Evolutionary conservation across 2,329 filamentous ascomycete genomes (phyloP).

Genomic region (Leptographium wingfieldii): DNA sequence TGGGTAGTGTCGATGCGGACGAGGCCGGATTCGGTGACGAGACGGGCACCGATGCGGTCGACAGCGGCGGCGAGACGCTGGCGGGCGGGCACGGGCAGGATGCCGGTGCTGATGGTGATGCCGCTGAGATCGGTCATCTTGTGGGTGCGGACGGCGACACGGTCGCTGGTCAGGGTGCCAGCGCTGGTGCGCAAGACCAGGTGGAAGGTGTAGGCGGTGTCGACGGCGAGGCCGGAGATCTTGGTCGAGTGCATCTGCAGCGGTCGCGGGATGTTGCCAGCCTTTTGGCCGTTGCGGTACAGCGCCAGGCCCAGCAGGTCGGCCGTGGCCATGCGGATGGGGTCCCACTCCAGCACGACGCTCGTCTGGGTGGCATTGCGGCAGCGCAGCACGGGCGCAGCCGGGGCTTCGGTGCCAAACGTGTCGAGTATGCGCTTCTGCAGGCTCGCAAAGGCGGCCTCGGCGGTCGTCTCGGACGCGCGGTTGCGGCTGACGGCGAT

Average conservation of each 20-base stretch:
- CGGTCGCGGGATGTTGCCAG: slow-evolving; percentile 83
- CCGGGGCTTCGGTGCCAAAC: slow-evolving; percentile 71
- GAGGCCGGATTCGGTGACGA: slow-evolving; percentile 51
- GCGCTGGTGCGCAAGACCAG: slow-evolving; percentile 82
- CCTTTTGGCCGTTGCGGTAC: slow-evolving; percentile 93
- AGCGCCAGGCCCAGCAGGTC: slow-evolving; percentile 80
- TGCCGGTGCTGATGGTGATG: slow-evolving; percentile 84
- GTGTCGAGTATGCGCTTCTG: slow-evolving; percentile 78
- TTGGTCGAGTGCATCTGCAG: slow-evolving; percentile 87
- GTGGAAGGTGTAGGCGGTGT: slow-evolving; percentile 93
- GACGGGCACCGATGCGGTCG: slow-evolving; percentile 80
- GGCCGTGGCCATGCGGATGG: slow-evolving; percentile 82
- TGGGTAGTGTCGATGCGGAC: slow-evolving; percentile 97
- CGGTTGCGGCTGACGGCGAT: slow-evolving; percentile 88
- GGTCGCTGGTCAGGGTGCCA: slow-evolving; percentile 74
- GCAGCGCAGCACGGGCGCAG: slow-evolving; percentile 69
- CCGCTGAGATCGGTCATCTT: slow-evolving; percentile 97
- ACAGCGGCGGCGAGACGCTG: slow-evolving; percentile 65
- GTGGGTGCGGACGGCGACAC: slow-evolving; percentile 77
- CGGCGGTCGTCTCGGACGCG: slow-evolving; percentile 60
- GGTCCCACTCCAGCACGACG: slow-evolving; percentile 95
- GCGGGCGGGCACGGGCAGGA: slow-evolving; percentile 60
- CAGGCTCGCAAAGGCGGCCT: slow-evolving; percentile 67
- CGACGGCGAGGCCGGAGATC: slow-evolving; percentile 89
- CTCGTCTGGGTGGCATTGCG: slow-evolving; percentile 98